These are phyloP conservation scores for Monilinia fructicola DNA, from an alignment of 2,329 filamentous ascomycete species.

Conservation along the genomic window DNA sequence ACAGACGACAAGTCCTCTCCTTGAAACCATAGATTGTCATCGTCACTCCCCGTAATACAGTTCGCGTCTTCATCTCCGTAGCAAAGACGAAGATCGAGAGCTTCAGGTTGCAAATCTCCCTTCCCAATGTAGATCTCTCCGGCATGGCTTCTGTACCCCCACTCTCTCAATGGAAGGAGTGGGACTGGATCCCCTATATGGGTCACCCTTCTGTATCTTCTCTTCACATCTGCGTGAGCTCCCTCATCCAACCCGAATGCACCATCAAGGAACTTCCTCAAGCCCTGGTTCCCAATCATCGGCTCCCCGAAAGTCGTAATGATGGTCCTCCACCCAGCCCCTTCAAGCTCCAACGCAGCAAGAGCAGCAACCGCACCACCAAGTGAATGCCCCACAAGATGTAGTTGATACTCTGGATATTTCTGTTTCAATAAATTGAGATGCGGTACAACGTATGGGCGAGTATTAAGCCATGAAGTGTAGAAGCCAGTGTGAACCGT, in stretches of 20 bases:
- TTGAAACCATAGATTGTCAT: slow-evolving; percentile 26
- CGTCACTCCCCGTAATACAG: slow-evolving; percentile 63
- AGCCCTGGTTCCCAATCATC: slow-evolving; percentile 57
- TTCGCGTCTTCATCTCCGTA: slow-evolving; percentile 65
- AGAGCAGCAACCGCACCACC: slow-evolving; percentile 90
- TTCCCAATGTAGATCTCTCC: slow-evolving; percentile 87
- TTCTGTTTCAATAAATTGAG: slow-evolving; percentile 58
- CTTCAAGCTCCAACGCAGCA: slow-evolving; percentile 76
- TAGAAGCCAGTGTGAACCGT: slow-evolving; percentile 92
- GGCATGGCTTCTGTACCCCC: slow-evolving; percentile 82
- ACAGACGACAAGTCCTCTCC: not conserved
- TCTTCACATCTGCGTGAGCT: not conserved
- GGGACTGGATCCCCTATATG: slow-evolving; percentile 87
- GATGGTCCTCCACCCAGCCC: slow-evolving; percentile 69
- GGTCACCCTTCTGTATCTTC: slow-evolving; percentile 72
- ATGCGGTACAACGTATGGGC: slow-evolving; percentile 65
- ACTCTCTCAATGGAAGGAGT: slow-evolving; percentile 78
- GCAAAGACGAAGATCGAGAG: slow-evolving; percentile 70
- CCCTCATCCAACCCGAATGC: slow-evolving; percentile 27
- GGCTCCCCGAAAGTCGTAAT: slow-evolving; percentile 96
- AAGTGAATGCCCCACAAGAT: slow-evolving; percentile 82
- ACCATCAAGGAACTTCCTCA: slow-evolving; percentile 44
- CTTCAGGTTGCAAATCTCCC: slow-evolving; percentile 62
- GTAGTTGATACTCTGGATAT: slow-evolving; percentile 70
- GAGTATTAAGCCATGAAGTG: slow-evolving; percentile 76